Percentiles rank a stretch among this genome's conserved stretches.
These are phyloP conservation scores for Bimuria novae-zelandiae DNA, from an alignment of 2,329 filamentous ascomycete genomes.

Conservation along the genomic window DNA sequence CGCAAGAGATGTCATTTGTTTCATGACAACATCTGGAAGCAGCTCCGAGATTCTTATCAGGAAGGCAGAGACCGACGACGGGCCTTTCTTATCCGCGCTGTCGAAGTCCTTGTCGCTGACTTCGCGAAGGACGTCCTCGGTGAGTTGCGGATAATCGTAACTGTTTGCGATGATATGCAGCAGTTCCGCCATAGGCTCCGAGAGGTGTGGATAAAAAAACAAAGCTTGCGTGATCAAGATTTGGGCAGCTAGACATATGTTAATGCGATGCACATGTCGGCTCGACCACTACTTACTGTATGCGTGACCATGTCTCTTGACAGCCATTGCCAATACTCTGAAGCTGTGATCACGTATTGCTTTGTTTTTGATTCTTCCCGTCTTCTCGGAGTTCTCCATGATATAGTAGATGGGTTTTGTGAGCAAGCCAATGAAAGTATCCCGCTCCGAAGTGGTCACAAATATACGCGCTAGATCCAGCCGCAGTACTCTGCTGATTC, in stretches of 20 bases:
- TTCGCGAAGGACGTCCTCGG: constrained; percentile 91
- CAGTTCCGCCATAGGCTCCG: constrained; percentile 98
- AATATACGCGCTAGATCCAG: constrained; percentile 92
- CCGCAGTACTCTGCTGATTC: constrained; percentile 95
- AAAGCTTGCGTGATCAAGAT: constrained; percentile 97
- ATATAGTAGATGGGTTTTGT: constrained; percentile 93
- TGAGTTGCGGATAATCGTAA: constrained; percentile 95
- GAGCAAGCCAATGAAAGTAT: constrained; percentile 90
- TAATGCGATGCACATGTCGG: constrained; percentile 7
- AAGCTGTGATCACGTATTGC: constrained; percentile 95
- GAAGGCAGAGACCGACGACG: constrained; percentile 94
- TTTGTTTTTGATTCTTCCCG: constrained; percentile 86
- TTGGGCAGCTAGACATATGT: constrained; percentile 71
- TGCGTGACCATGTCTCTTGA: constrained; percentile 97
- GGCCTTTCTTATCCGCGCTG: constrained; percentile 90
- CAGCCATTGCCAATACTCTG: constrained; percentile 92
- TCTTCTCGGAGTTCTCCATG: constrained; percentile 88
- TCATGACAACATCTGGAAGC: constrained; percentile 88
- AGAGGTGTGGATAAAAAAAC: constrained; percentile 98
- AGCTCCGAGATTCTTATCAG: constrained; percentile 92
- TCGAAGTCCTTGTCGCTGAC: constrained; percentile 98
- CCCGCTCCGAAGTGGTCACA: constrained; percentile 91
- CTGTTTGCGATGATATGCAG: constrained; percentile 94
- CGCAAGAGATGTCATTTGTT: constrained; percentile 93
- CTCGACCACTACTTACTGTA: constrained; percentile 68